Percentiles rank a stretch among this genome's conserved stretches.
Conservation (phyloP, 2,329 filamentous ascomycete species). For the Hymenoscyphus salicellus region DNA sequence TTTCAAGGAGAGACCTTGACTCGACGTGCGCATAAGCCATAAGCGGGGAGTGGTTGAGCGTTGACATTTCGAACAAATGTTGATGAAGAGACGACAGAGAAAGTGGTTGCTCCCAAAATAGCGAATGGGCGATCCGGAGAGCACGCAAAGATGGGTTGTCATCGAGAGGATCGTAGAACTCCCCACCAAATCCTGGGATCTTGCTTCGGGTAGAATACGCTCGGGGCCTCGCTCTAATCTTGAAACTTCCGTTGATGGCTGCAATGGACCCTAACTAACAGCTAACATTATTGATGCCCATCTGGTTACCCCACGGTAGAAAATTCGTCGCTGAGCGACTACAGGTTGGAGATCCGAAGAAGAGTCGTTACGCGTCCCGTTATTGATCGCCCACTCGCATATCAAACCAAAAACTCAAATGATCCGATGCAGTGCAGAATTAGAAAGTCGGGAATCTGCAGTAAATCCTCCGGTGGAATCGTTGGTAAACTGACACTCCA, state of each 20-base stretch:
- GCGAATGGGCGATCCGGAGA: too few species aligned
- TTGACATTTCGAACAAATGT: background rate
- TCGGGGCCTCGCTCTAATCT: background rate
- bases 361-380: background rate
- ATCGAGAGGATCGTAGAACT: too few species aligned
- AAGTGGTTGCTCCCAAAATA: too few species aligned
- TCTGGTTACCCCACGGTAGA: background rate
- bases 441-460: background rate
- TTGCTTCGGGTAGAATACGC: background rate
- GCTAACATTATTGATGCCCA: background rate
- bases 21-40: background rate
- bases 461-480: background rate
- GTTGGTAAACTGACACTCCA: background rate
- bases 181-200: background rate
- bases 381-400: background rate
- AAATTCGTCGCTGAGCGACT: background rate
- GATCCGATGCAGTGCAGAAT: background rate
- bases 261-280: background rate
- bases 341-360: background rate
- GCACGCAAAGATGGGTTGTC: too few species aligned
- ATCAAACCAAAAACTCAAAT: background rate
- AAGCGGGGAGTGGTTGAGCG: background rate
- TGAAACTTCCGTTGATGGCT: background rate
- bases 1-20: background rate
- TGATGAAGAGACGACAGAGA: background rate